Conservation (phyloP, 2,329 filamentous ascomycete species). For the Westerdykella sp. region DNA sequence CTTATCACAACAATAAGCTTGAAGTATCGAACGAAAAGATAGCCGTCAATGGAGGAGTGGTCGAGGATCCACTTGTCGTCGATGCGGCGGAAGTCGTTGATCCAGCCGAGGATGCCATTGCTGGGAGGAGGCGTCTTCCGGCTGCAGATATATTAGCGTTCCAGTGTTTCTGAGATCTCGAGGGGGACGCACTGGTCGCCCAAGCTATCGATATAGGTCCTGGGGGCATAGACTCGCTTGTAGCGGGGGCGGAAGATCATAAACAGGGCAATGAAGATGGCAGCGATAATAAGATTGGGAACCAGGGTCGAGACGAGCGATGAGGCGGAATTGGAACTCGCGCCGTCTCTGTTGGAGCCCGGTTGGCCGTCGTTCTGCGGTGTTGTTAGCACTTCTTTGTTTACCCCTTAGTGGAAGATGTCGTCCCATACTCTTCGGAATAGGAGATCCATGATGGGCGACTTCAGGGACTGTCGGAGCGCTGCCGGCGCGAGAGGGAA, state of each 20-base stretch:
- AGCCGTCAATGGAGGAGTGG: constrained; percentile 46
- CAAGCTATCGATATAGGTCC: constrained; percentile 43
- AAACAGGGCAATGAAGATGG: constrained; percentile 34
- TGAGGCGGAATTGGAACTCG: constrained; percentile 46
- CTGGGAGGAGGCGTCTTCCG: constrained; percentile 44
- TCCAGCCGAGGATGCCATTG: constrained; percentile 49
- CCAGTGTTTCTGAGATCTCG: constrained; percentile 1
- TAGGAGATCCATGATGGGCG: constrained; percentile 8
- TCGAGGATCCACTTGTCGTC: constrained; percentile 43
- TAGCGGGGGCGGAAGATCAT: constrained; percentile 40
- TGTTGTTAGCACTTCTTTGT: constrained; percentile 3
- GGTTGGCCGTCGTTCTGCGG: constrained; percentile 10
- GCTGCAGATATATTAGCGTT: constrained; percentile 15
- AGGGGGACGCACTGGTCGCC: constrained; percentile 21
- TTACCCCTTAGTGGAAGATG: not conserved
- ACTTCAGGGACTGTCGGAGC: not conserved
- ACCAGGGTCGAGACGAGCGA: constrained; percentile 31
- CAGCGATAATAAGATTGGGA: constrained; percentile 24
- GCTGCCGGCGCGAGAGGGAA: not conserved
- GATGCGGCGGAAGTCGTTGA: constrained; percentile 42
- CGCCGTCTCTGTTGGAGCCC: constrained; percentile 15
- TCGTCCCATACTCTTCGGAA: not conserved
- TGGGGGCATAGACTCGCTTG: constrained; percentile 41
- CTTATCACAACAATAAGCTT: constrained; percentile 40
- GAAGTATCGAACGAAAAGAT: constrained; percentile 44